Conservation (phyloP, 1,284 basidiomycete genomes). For the Mycena citricolor region DNA sequence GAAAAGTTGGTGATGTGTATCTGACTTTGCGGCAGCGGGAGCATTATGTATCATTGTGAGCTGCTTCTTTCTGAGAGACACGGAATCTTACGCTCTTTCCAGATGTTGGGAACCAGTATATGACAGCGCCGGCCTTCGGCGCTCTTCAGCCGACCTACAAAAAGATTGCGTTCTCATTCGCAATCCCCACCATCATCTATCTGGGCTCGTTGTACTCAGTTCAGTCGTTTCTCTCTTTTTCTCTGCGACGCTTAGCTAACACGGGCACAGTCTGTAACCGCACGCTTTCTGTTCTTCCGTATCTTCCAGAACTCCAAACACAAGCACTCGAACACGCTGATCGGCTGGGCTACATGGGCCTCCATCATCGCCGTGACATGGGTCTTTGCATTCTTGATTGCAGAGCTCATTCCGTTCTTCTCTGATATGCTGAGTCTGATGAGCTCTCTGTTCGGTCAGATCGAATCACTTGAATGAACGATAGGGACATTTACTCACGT, state of each 20-base stretch:
- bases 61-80: constrained; percentile 16
- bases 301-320: constrained; percentile 50
- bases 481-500: not conserved
- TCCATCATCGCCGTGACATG: constrained; percentile 56
- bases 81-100: not conserved
- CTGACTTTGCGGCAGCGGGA: constrained; percentile 34
- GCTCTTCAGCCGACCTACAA: constrained; percentile 41
- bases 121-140: constrained; percentile 51
- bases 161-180: constrained; percentile 48
- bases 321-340: constrained; percentile 50
- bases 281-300: constrained; percentile 53
- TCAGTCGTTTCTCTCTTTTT: constrained; percentile 5
- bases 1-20: not conserved
- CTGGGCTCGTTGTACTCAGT: constrained; percentile 46
- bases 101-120: constrained; percentile 44
- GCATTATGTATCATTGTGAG: constrained; percentile 58
- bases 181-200: constrained; percentile 54
- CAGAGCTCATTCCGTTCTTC: constrained; percentile 50
- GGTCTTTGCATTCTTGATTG: constrained; percentile 62
- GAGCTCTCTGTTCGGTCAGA: constrained; percentile 45
- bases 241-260: not conserved
- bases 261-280: constrained; percentile 39
- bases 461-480: no score
- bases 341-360: constrained; percentile 61
- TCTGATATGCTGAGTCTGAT: constrained; percentile 46